Conservation (phyloP, 2,329 filamentous ascomycete species). For the Sclerotinia nivalis region DNA sequence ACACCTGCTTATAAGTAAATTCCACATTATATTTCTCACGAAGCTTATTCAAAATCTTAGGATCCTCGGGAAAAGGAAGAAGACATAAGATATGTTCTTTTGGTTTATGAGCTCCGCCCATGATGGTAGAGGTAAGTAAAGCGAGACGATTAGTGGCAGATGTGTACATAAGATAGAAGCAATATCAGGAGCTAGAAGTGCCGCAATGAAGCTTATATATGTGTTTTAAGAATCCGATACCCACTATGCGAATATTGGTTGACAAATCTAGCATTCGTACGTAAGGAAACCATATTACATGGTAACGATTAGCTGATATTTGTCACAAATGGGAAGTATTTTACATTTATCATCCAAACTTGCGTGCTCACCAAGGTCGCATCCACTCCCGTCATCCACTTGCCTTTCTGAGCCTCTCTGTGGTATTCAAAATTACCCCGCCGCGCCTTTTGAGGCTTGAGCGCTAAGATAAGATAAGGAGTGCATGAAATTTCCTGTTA, state of each 20-base stretch:
- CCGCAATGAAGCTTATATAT: slow-evolving; percentile 15
- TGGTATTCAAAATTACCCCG: neutral
- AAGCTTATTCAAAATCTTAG: slow-evolving; percentile 43
- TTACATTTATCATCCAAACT: slow-evolving; percentile 11
- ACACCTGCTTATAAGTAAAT: slow-evolving; percentile 45
- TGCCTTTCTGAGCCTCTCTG: neutral
- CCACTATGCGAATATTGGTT: neutral
- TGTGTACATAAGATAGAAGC: neutral
- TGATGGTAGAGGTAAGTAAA: slow-evolving; percentile 33
- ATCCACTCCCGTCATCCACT: neutral
- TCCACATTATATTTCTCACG: slow-evolving; percentile 48
- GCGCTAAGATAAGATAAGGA: slow-evolving; percentile 20
- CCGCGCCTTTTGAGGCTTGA: neutral
- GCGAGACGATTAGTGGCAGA: neutral
- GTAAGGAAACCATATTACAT: neutral
- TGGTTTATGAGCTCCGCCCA: slow-evolving; percentile 48
- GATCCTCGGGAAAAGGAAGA: slow-evolving; percentile 47
- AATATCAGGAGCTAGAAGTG: neutral
- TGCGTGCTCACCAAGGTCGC: neutral
- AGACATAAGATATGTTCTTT: slow-evolving; percentile 47
- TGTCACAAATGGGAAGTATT: neutral
- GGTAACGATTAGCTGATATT: neutral
- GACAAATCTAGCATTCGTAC: neutral
- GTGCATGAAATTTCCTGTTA: slow-evolving; percentile 7
- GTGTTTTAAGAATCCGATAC: neutral